Evolutionary conservation across 768 basidiomycete species (phyloP).

Genomic region (Candolleomyces efflorescens): DNA sequence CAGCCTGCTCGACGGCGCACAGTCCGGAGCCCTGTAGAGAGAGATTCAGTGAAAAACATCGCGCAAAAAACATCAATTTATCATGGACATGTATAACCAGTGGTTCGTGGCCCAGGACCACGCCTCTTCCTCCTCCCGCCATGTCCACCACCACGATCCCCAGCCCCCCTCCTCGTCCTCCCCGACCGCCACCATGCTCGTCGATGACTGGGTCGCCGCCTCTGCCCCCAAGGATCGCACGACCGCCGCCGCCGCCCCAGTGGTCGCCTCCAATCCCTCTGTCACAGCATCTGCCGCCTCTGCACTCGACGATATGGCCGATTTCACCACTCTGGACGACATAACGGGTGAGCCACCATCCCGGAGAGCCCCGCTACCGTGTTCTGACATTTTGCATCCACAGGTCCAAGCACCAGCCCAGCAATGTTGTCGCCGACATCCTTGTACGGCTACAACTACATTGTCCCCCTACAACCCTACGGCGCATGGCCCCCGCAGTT

Average conservation of each 20-base stretch:
- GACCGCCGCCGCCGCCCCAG: constrained; percentile 13
- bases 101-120: not conserved
- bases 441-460: constrained; percentile 36
- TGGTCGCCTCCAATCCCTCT: constrained; percentile 15
- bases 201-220: constrained; percentile 33
- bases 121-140: constrained; percentile 2
- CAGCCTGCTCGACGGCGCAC: not conserved
- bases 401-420: constrained; percentile 26
- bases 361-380: not conserved
- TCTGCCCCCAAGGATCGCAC: constrained; percentile 35
- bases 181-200: constrained; percentile 19
- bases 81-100: not conserved
- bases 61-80: not conserved
- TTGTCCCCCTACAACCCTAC: constrained; percentile 47
- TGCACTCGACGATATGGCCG: constrained; percentile 34
- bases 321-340: constrained; percentile 38
- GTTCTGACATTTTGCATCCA: constrained; percentile 6
- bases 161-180: constrained; percentile 6
- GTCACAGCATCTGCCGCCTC: constrained; percentile 18
- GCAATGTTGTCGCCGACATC: constrained; percentile 37
- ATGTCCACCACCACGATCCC: not conserved
- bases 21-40: not conserved
- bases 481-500: constrained; percentile 44
- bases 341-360: constrained; percentile 31
- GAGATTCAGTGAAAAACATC: not conserved